Base-by-base conservation (phyloP, 2,329 filamentous ascomycete genomes). In the Mycosphaerella sp. region DNA sequence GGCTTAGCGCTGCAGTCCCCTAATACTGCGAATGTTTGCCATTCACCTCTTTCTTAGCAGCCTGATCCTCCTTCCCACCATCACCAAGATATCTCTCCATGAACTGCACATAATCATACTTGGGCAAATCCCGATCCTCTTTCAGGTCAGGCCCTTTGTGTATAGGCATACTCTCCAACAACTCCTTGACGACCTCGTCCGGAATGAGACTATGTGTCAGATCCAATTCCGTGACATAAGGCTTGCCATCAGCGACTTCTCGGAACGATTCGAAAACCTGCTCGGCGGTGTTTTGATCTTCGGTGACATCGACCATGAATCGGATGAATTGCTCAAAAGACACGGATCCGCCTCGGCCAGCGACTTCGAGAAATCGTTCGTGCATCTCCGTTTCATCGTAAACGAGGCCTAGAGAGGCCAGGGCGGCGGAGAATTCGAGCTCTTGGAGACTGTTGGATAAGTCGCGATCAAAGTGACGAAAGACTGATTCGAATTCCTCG, bases 321-420 rank as follows among this genome's bases (percentile, higher is more conserved):
- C 88, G 84, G 68, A 98, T 98, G 67, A 98, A 98, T 71, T 97
- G 91, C 73, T 98, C 93, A 66, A 98, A 98, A 4, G 87, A 93
- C 45, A 98, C 93, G 41, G 51, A 61, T 59, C 86, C 81, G 69
- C 84, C 86, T 59, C 76, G 80, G 32, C 82, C 89, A 18, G 64
- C 63, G n/a, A 90, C 94, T 48, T 91, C 86, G 44, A 86, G 66
- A 71, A 96, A 98, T 62, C 91, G 91, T 47, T 91, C 85, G 68
- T 97, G 91, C 93, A 97, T 98, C 74, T 98, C 93, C 21, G 91
- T 85, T 68, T 97, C 93, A 60, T 94, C 93, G 66, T 97, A 98
- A 4, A 97, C 93, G 5, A 98, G 78, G 1, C 93, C 93, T 35
- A 98, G 76, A 60, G 88, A 95, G n/a, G 93, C 93, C 53, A 98